A percentile compares a stretch with the other conserved stretches of the same genome.
phyloP scores from a whole-genome alignment of 73 alveolate genomes.

The Durusdinium trenchii region DNA sequence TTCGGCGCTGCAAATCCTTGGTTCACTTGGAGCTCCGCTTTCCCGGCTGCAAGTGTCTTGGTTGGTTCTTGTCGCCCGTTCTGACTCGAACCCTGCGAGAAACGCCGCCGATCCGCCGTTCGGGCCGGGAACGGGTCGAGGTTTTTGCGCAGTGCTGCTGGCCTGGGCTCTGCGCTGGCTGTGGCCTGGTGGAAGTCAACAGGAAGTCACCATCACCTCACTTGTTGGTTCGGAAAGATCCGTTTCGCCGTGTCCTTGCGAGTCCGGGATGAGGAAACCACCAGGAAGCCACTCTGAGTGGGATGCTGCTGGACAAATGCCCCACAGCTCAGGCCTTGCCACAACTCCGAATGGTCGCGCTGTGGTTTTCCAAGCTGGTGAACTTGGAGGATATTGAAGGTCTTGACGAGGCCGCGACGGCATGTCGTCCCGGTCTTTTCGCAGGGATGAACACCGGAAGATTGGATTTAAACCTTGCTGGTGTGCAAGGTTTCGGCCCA shows the following conservation, averaged over 20 bases:
- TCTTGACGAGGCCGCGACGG: slow-evolving; percentile 13
- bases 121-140: not conserved
- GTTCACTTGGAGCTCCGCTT: slow-evolving; percentile 61
- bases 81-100: too few relatives aligned
- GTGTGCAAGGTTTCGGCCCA: too few relatives aligned
- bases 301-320: too few relatives aligned
- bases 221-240: not conserved
- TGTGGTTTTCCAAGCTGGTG: slow-evolving; percentile 47
- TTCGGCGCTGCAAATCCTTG: not conserved
- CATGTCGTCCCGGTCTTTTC: too few relatives aligned
- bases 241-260: not conserved
- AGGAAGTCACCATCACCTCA: not conserved
- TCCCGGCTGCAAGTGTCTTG: slow-evolving; percentile 29
- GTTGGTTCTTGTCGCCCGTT: not conserved
- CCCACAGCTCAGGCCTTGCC: slow-evolving; percentile 47
- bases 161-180: slow-evolving; percentile 23
- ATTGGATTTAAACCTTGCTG: too few relatives aligned
- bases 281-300: not conserved
- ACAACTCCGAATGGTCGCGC: slow-evolving; percentile 51
- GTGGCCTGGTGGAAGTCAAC: not conserved
- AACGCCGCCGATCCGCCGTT: not conserved
- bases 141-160: slow-evolving; percentile 14
- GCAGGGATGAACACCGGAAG: too few relatives aligned
- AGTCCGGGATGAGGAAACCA: not conserved
- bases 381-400: slow-evolving; percentile 29